Evolutionary conservation across 257 asterid species (phyloP).

Genomic region (Jasminum sambac): DNA sequence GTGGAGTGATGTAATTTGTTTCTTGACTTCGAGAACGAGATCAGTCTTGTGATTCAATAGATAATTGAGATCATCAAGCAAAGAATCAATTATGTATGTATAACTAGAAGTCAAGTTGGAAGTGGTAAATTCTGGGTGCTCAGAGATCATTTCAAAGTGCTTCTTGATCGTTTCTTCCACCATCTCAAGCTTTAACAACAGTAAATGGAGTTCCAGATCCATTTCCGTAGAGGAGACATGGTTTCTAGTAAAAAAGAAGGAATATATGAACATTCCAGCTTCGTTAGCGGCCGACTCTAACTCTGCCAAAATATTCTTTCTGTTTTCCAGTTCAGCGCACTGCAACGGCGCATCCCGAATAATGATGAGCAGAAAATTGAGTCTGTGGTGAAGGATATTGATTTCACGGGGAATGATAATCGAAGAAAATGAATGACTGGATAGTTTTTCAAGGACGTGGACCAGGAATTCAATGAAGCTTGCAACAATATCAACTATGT

Average conservation of each 20-base stretch:
- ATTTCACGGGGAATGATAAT: too few relatives aligned
- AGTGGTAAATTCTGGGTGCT: background rate
- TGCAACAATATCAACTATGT: too few relatives aligned
- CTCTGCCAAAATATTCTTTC: conserved; percentile 4
- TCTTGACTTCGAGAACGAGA: background rate
- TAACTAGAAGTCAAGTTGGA: conserved; percentile 9
- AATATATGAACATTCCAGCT: conserved; percentile 5
- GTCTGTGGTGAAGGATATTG: too few relatives aligned
- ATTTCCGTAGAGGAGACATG: conserved; percentile 1
- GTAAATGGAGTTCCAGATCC: conserved; percentile 4
- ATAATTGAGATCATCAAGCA: too few relatives aligned
- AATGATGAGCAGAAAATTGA: too few relatives aligned
- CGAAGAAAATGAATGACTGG: too few relatives aligned
- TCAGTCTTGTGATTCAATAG: conserved; percentile 7
- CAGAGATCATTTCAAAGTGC: conserved; percentile 8
- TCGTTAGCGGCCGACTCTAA: conserved; percentile 15
- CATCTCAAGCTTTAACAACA: conserved; percentile 14
- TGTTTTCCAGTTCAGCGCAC: background rate
- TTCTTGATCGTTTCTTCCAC: conserved; percentile 14
- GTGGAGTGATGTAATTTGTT: conserved; percentile 6
- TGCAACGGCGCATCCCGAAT: too few relatives aligned
- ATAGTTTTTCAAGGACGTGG: too few relatives aligned
- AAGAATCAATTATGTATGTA: too few relatives aligned
- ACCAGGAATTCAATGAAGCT: too few relatives aligned
- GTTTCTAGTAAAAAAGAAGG: conserved; percentile 22